Evolutionary conservation across 345 rosid genomes (phyloP).

Genomic region (Melaleuca quinquenervia): DNA sequence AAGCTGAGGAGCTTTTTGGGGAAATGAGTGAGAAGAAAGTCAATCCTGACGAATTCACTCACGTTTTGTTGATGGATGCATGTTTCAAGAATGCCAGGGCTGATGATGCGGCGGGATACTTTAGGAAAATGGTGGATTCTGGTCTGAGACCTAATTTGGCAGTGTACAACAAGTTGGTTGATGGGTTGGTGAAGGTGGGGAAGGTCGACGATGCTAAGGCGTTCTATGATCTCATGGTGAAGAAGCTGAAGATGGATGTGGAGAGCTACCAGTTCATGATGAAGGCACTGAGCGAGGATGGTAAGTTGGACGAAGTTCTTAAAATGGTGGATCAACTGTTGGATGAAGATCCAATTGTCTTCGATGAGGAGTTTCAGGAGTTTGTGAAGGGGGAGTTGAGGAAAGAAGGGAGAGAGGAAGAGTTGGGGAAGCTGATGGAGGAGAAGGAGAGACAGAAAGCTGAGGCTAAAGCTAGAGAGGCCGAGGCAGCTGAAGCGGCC

Average conservation of each 20-base stretch:
- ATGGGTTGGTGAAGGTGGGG: constrained; percentile 46
- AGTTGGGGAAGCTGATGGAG: constrained; percentile 64
- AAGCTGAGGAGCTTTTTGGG: constrained; percentile 60
- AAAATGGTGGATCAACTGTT: constrained; percentile 61
- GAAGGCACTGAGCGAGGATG: constrained; percentile 51
- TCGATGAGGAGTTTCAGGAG: constrained; percentile 65
- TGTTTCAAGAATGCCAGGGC: constrained; percentile 47
- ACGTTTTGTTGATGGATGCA: constrained; percentile 64
- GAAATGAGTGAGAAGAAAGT: constrained; percentile 78
- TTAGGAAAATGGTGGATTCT: constrained; percentile 54
- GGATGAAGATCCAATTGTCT: constrained; percentile 52
- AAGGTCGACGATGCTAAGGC: constrained; percentile 72
- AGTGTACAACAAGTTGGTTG: constrained; percentile 60
- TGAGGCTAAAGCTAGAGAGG: constrained; percentile 79
- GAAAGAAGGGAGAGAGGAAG: constrained; percentile 72
- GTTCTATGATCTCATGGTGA: constrained; percentile 68
- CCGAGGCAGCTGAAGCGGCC: constrained; percentile 62
- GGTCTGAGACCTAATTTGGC: constrained; percentile 69
- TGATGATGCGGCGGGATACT: constrained; percentile 79
- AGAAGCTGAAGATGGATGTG: constrained; percentile 77
- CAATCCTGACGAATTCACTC: constrained; percentile 77
- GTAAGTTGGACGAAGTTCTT: constrained; percentile 62
- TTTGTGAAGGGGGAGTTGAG: constrained; percentile 55
- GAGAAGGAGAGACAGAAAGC: constrained; percentile 79
- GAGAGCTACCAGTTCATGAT: constrained; percentile 70